Conservation (phyloP, 768 basidiomycete genomes). For the Chalciporus chontae region DNA sequence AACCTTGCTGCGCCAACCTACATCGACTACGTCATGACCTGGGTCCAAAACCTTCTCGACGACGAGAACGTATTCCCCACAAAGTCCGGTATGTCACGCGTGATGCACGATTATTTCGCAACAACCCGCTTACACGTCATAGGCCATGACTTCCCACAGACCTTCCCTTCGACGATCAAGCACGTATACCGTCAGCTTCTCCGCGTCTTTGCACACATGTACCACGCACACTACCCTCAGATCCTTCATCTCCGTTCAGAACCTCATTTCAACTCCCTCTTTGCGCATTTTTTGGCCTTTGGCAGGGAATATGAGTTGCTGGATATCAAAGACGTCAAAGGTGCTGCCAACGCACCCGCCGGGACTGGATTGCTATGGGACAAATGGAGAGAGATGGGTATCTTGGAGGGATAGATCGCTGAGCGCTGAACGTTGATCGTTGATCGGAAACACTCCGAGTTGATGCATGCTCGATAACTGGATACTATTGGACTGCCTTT, state of each 20-base stretch:
- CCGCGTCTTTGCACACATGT: conserved; percentile 95
- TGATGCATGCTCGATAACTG: background rate
- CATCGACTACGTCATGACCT: conserved; percentile 97
- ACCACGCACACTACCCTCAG: conserved; percentile 88
- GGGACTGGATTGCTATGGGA: conserved; percentile 83
- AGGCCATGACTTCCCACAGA: conserved; percentile 86
- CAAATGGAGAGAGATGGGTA: conserved; percentile 86
- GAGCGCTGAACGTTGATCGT: background rate
- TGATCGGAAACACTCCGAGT: background rate
- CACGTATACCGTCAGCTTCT: conserved; percentile 96
- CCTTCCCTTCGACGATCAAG: conserved; percentile 86
- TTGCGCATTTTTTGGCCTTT: conserved; percentile 96
- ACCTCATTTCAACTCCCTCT: conserved; percentile 94
- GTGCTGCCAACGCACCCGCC: conserved; percentile 54
- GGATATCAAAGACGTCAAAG: conserved; percentile 85
- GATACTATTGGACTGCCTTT: background rate
- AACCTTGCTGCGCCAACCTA: conserved; percentile 91
- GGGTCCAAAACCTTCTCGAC: conserved; percentile 90
- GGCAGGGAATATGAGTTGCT: conserved; percentile 90
- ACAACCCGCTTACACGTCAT: conserved; percentile 1
- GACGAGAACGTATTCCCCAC: conserved; percentile 95
- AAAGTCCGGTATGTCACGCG: conserved; percentile 68
- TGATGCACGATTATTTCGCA: background rate
- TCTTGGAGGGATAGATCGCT: conserved; percentile 42
- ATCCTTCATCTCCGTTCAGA: conserved; percentile 92